Base-by-base conservation (phyloP, 2,329 filamentous ascomycete genomes). In the Clathrospora elynae region DNA sequence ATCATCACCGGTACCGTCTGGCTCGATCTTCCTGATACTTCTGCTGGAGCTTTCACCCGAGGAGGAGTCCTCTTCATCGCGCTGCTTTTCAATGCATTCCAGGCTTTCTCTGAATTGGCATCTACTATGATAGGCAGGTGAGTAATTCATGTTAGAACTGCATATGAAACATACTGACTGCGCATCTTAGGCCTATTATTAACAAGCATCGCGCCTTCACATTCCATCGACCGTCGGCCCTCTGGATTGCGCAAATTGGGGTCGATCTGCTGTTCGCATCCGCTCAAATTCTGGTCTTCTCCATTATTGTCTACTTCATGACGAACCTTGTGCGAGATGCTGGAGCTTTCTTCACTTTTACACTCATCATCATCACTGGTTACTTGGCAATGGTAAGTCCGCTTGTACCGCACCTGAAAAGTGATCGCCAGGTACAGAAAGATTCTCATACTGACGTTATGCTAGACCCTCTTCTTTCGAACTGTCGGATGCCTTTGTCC, bases 131-230 rank as follows among this genome's bases (percentile, higher is more conserved):
- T 84, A 11, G 88, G 86, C n/a, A n/a, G n/a, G n/a, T n/a, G n/a
- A n/a, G n/a, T n/a, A n/a, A n/a, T n/a, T n/a, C n/a, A n/a, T n/a
- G n/a, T n/a, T n/a, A n/a, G n/a, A n/a, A n/a, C n/a, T n/a, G n/a
- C n/a, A n/a, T n/a, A n/a, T n/a, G n/a, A n/a, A n/a, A n/a, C n/a
- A n/a, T n/a, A n/a, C n/a, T n/a, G n/a, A n/a, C n/a, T n/a, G n/a
- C n/a, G n/a, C n/a, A n/a, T n/a, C n/a, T n/a, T 1, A 79, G 90
- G 6, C 78, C 84, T 0, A 87, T 95, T 24, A 80, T 95, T 47
- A 89, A 90, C 66, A 95, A 93, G 66, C 90, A 95, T 68, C 84
- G 86, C 43, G 85, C 87, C 0, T 95, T 89, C 57, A 86, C 88
- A 0, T 92, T 95, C 62, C 86, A 93, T 65, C 79, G 88, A 22